A percentile compares a stretch with the other conserved stretches of the same genome.
These are phyloP conservation scores for Magnaporthiopsis rhizophila DNA, from an alignment of 2,329 filamentous ascomycete genomes.

Conservation along the genomic window DNA sequence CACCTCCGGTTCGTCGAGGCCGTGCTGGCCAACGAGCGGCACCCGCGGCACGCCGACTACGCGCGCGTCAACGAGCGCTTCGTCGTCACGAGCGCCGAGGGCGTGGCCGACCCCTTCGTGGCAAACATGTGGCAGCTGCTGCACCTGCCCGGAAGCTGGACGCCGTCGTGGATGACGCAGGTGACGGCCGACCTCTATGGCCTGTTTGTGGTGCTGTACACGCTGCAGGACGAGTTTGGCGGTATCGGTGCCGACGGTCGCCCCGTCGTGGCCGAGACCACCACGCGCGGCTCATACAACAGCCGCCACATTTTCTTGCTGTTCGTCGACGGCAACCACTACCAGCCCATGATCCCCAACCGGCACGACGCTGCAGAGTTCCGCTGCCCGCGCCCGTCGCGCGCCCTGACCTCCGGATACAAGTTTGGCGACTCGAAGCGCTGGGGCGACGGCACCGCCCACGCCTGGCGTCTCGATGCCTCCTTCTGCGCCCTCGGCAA, in stretches of 20 bases:
- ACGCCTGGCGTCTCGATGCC: constrained; percentile 6
- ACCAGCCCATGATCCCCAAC: constrained; percentile 21
- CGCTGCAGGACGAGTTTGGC: constrained; percentile 1
- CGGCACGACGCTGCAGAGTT: constrained; percentile 20
- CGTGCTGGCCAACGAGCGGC: constrained; percentile 15
- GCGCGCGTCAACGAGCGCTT: constrained; percentile 18
- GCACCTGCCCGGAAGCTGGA: constrained; percentile 20
- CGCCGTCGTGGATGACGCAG: constrained; percentile 20
- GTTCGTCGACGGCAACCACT: constrained; percentile 17
- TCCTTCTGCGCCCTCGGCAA: constrained; percentile 3
- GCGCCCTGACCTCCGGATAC: constrained; percentile 7
- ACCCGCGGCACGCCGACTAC: constrained; percentile 19
- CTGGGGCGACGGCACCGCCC: constrained; percentile 4
- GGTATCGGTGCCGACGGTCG: background rate
- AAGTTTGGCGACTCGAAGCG: background rate
- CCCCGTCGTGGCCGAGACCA: constrained; percentile 15
- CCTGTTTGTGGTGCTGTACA: constrained; percentile 21
- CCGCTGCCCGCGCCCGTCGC: constrained; percentile 19
- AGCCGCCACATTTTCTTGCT: constrained; percentile 21
- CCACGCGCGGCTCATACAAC: constrained; percentile 21
- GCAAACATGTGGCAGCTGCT: constrained; percentile 23
- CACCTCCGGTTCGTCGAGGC: constrained; percentile 18
- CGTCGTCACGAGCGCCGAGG: constrained; percentile 8
- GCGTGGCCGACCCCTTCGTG: background rate
- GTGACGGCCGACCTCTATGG: constrained; percentile 24